Percentiles rank a stretch among this genome's conserved stretches.
Conservation (phyloP, 352 stramenopile genomes). For the Pythium sukuiense region DNA sequence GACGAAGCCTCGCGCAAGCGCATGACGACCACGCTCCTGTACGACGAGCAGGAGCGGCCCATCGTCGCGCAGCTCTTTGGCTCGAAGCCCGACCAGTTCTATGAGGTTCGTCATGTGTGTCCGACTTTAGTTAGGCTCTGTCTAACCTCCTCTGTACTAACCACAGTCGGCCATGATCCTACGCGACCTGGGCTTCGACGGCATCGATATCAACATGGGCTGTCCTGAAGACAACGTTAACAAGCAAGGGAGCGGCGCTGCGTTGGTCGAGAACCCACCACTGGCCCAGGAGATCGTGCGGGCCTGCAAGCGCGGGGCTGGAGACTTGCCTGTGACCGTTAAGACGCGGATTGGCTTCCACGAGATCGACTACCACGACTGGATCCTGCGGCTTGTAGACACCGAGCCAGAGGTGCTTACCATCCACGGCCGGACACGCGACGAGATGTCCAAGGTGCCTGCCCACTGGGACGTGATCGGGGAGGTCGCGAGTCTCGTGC, state of each 20-base stretch:
- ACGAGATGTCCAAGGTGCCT: conserved; percentile 83
- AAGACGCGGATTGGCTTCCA: conserved; percentile 84
- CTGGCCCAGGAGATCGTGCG: conserved; percentile 65
- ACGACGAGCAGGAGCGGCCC: conserved; percentile 67
- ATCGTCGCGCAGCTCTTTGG: conserved; percentile 83
- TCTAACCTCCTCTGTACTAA: neutral
- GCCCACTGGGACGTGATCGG: conserved; percentile 84
- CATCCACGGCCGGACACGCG: conserved; percentile 71
- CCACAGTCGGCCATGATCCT: conserved; percentile 71
- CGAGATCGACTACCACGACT: conserved; percentile 77
- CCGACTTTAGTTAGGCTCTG: neutral
- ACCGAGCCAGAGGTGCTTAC: conserved; percentile 73
- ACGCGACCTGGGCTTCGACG: conserved; percentile 78
- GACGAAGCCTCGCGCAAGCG: conserved; percentile 53
- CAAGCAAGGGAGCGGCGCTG: conserved; percentile 71
- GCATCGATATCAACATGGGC: conserved; percentile 88
- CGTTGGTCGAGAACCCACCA: conserved; percentile 63
- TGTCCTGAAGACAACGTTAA: conserved; percentile 77
- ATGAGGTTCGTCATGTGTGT: conserved; percentile 43
- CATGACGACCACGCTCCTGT: conserved; percentile 82
- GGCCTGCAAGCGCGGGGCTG: conserved; percentile 69
- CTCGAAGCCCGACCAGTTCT: conserved; percentile 86
- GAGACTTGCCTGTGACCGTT: conserved; percentile 62
- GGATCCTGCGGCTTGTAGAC: conserved; percentile 65
- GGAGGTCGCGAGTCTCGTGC: conserved; percentile 60